phyloP scores from a whole-genome alignment of 139 green algal genomes.

The Astrephomene gubernaculifera region DNA sequence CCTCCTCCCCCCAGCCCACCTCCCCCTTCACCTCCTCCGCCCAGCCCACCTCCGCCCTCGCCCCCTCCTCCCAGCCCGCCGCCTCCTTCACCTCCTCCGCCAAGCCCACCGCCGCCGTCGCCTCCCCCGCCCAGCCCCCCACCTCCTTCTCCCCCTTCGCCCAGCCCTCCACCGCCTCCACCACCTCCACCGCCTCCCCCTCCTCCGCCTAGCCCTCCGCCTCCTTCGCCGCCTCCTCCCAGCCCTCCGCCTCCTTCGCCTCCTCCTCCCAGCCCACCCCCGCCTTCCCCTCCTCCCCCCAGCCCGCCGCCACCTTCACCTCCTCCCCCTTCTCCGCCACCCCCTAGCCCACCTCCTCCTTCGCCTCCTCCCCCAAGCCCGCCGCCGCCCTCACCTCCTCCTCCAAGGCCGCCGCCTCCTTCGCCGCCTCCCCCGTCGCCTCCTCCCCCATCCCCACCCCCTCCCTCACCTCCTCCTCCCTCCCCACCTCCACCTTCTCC shows the following conservation, averaged over 20 bases:
- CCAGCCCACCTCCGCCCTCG: neutral
- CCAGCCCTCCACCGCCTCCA: neutral
- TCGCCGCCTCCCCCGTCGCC: neutral
- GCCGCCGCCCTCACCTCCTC: neutral
- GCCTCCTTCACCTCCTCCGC: neutral
- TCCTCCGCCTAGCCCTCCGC: neutral
- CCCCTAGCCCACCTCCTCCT: neutral
- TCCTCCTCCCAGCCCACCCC: neutral
- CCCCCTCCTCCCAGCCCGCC: neutral
- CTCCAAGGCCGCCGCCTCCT: neutral
- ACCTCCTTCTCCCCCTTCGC: neutral
- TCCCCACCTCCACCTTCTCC: neutral
- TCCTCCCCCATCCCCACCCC: neutral
- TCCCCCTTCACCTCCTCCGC: slow-evolving; percentile 2
- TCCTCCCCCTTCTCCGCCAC: neutral
- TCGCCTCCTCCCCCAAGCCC: neutral
- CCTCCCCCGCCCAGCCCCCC: neutral
- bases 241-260: neutral
- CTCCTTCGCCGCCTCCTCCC: neutral
- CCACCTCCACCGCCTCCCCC: neutral
- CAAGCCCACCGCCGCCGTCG: neutral
- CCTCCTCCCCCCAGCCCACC: neutral
- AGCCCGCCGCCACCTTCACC: neutral
- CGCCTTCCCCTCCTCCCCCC: neutral
- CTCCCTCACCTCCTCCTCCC: neutral